Conservation (phyloP, 1,284 basidiomycete species). For the Mrakiaceae sp. region DNA sequence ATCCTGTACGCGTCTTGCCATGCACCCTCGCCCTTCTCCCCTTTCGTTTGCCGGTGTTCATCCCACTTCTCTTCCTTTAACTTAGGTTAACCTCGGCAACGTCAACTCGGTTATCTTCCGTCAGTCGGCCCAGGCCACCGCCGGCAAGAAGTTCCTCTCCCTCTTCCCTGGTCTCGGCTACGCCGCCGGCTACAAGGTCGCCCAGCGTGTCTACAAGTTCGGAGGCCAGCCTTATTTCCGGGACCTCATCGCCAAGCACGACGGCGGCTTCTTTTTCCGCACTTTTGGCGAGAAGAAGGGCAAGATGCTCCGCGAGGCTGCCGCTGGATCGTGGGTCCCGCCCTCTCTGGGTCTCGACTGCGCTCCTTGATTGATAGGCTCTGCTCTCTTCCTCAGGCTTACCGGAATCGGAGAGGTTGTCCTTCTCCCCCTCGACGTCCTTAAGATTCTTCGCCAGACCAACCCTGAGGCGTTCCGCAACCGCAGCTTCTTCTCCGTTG, state of each 20-base stretch:
- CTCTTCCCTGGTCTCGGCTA: conserved; percentile 97
- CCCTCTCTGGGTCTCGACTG: not conserved
- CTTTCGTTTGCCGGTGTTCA: conserved; percentile 23
- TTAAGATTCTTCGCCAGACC: conserved; percentile 98
- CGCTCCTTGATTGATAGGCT: conserved; percentile 2
- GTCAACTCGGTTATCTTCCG: conserved; percentile 76
- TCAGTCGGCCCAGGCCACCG: conserved; percentile 60
- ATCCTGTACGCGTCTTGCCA: conserved; percentile 22
- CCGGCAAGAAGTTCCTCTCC: conserved; percentile 66
- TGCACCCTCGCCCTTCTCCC: conserved; percentile 18
- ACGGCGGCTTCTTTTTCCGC: conserved; percentile 64
- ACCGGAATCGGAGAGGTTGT: conserved; percentile 43
- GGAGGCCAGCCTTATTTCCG: conserved; percentile 98
- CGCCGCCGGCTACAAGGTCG: conserved; percentile 92
- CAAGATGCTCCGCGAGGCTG: conserved; percentile 90
- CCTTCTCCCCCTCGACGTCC: conserved; percentile 83
- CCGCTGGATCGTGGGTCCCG: conserved; percentile 66
- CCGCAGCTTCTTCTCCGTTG: conserved; percentile 77
- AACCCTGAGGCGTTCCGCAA: conserved; percentile 93
- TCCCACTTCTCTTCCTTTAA: not conserved
- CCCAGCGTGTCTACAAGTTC: conserved; percentile 94
- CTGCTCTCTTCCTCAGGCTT: conserved; percentile 31
- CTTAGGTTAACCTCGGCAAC: conserved; percentile 50
- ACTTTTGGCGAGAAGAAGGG: conserved; percentile 91
- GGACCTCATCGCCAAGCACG: conserved; percentile 70